Conservation (phyloP, 352 stramenopile species). For the Lagenidium sp. region DNA sequence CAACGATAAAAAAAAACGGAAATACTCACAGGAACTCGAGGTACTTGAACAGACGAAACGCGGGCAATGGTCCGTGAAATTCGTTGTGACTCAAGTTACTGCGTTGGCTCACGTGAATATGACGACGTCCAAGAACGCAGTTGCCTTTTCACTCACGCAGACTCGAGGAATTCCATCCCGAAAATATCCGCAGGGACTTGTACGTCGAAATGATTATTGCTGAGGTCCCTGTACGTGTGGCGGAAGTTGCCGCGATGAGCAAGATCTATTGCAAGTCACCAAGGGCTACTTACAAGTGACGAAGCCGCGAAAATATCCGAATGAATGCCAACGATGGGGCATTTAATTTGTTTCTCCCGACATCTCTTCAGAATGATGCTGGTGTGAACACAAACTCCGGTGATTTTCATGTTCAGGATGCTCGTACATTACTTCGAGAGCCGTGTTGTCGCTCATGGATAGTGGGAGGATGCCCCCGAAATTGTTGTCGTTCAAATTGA, state of each 20-base stretch:
- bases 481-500: constrained; percentile 43
- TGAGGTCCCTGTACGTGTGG: constrained; percentile 54
- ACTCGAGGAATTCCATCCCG: constrained; percentile 30
- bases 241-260: no score
- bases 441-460: constrained; percentile 42
- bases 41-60: constrained; percentile 21
- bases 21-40: constrained; percentile 28
- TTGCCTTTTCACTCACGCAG: constrained; percentile 27
- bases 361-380: constrained; percentile 8
- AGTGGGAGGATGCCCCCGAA: constrained; percentile 30
- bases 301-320: constrained; percentile 12
- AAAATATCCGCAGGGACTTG: constrained; percentile 29
- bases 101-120: neutral
- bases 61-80: constrained; percentile 27
- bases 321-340: constrained; percentile 11
- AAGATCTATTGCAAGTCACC: no score
- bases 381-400: no score
- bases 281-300: constrained; percentile 7
- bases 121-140: no score
- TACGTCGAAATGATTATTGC: constrained; percentile 28
- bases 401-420: no score
- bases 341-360: constrained; percentile 9
- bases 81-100: constrained; percentile 16
- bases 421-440: constrained; percentile 52
- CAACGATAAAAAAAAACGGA: neutral